These are phyloP conservation scores for Boechera stricta DNA, from an alignment of 345 rosid species.

Conservation along the genomic window DNA sequence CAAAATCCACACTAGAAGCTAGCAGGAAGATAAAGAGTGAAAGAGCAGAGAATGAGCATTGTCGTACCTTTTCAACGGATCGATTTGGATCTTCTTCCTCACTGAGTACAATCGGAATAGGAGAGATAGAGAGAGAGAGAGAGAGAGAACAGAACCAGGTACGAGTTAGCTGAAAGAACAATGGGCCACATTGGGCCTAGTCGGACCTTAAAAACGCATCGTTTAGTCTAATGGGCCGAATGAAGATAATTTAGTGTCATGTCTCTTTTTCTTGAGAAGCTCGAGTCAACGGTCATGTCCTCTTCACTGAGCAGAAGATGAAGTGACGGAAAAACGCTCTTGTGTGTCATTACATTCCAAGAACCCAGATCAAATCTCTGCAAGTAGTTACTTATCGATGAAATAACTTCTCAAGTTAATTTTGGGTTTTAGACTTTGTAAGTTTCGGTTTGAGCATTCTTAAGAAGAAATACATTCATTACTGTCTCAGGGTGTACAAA, in stretches of 20 bases:
- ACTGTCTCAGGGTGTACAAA: background rate
- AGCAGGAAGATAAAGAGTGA: background rate
- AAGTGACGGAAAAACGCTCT: conserved; percentile 51
- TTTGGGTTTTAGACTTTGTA: conserved; percentile 16
- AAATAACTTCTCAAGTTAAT: background rate
- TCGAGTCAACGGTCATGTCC: conserved; percentile 89
- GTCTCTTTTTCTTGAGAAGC: conserved; percentile 58
- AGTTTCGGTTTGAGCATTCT: conserved; percentile 9
- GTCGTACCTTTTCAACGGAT: conserved; percentile 43
- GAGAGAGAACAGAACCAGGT: conserved; percentile 19
- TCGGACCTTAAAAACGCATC: background rate
- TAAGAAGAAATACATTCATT: background rate
- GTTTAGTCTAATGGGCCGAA: conserved; percentile 2
- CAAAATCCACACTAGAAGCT: background rate
- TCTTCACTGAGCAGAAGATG: conserved; percentile 94
- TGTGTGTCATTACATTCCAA: background rate
- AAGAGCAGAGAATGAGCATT: conserved; percentile 12
- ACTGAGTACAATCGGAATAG: conserved; percentile 11
- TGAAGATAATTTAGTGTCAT: background rate
- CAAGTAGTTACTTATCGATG: conserved; percentile 2
- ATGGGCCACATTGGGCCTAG: conserved; percentile 32
- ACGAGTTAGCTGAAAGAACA: conserved; percentile 4
- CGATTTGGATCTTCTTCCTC: conserved; percentile 34
- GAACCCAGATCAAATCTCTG: background rate
- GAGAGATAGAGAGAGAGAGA: background rate